phyloP scores from a whole-genome alignment of 495 filamentous ascomycete species.

The Penicillium maclennaniae region DNA sequence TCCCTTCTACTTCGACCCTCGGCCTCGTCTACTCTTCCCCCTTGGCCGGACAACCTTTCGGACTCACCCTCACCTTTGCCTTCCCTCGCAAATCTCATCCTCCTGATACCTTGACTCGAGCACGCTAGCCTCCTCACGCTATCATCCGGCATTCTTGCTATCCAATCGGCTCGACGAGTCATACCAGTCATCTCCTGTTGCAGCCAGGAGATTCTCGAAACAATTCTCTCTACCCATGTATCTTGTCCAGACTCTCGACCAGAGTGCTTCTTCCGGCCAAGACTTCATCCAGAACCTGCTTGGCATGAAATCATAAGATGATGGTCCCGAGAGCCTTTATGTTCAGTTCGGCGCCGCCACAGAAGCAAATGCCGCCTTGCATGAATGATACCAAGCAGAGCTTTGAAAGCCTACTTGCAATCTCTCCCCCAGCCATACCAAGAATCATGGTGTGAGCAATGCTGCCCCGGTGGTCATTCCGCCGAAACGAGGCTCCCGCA shows the following conservation, averaged over 20 bases:
- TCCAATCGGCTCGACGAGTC: conserved; percentile 3
- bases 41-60: not conserved
- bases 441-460: conserved; percentile 11
- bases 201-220: conserved; percentile 12
- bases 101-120: not conserved
- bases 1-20: not conserved
- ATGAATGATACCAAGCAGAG: conserved; percentile 10
- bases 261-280: conserved; percentile 46
- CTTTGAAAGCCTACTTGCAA: conserved; percentile 10
- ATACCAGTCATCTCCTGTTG: conserved; percentile 8
- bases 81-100: not conserved
- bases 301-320: conserved; percentile 31
- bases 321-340: conserved; percentile 48
- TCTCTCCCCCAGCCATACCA: conserved; percentile 15
- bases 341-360: conserved; percentile 31
- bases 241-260: conserved; percentile 45
- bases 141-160: not conserved
- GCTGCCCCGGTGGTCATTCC: conserved; percentile 44
- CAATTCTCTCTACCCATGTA: conserved; percentile 36
- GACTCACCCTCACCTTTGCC: conserved; percentile 7
- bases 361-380: conserved; percentile 18
- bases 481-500: conserved; percentile 32
- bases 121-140: not conserved
- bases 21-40: not conserved
- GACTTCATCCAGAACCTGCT: conserved; percentile 6